Base-by-base conservation (phyloP, 139 green algal species). In the Gonium pectorale region DNA sequence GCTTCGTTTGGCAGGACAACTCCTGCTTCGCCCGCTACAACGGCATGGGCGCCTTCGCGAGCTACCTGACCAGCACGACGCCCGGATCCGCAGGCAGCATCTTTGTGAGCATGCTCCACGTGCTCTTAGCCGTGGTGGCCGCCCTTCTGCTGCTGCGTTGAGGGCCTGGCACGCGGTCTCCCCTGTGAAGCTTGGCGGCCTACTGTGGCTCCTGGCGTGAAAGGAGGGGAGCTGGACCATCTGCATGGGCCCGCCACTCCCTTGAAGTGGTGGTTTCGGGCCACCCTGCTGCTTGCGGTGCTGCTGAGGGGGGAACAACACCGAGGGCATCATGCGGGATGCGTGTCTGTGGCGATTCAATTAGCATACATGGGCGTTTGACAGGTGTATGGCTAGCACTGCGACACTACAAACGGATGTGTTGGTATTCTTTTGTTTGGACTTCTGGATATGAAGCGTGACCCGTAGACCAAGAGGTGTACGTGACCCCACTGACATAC, bases 1-100 rank as follows among this genome's bases (percentile, higher is more conserved):
- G 59, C 77, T 83, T 83, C 62, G 19, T 40, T 5, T 83, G 60
- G 62, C 29, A 22, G 19, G 59, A 83, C 31, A 83, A 83, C 77
- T 83, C 77, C 5, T 83, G 77, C 62, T 83, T 83, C 44, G 8
- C 3, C 6, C 77, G 77, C 7, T 83, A 49, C 64, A 37, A 35
- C 5, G 51, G 43, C 62, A 64, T 83, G 77, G 59, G 26, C 19
- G 54, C 38, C 22, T 83, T 83, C 43, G 41, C 49, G 5, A 52
- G 2, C 40, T 82, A 62, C 41, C 40, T 82, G 13, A 73, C 24
- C 9, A 52, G 8, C 24, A 24, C 66, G 7, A 26, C n/a, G 31
- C 11, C 29, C 59, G 35, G 9, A 33, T 13, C 27, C 64, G 35
- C 27, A 21, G 5, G 4, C 6, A 31, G 56, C 56, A 35, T 11